A percentile compares a stretch with the other conserved stretches of the same genome.
Evolutionary conservation across 306 rosid species (phyloP).

Genomic region (Inga leiocalycina): DNA sequence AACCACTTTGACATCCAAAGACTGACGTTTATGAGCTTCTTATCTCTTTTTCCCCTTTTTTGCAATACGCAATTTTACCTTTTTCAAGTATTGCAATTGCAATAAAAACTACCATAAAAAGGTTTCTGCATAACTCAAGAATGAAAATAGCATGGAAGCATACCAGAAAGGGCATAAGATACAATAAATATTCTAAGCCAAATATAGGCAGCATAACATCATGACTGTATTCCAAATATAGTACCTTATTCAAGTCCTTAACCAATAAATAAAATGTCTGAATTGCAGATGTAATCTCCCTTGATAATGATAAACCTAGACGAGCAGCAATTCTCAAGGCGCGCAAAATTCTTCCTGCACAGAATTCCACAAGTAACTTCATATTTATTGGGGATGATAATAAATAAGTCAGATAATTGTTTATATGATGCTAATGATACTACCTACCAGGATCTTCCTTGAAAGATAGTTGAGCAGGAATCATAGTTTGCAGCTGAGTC

Average conservation of each 20-base stretch:
- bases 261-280: not conserved
- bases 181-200: not conserved
- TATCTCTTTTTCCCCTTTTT: not conserved
- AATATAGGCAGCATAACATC: not conserved
- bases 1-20: constrained; percentile 37
- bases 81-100: constrained; percentile 24
- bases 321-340: constrained; percentile 98
- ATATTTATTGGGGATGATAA: constrained; percentile 32
- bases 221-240: not conserved
- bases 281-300: constrained; percentile 32
- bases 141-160: constrained; percentile 2
- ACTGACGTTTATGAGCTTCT: not conserved
- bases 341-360: constrained; percentile 87
- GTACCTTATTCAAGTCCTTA: constrained; percentile 29
- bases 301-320: constrained; percentile 76
- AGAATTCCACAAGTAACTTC: constrained; percentile 33
- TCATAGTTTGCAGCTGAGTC: constrained; percentile 52
- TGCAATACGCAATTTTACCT: not conserved
- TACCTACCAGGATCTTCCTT: constrained; percentile 88
- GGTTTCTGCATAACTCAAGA: not conserved
- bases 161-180: not conserved
- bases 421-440: constrained; percentile 36
- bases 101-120: constrained; percentile 1
- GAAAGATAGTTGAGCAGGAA: constrained; percentile 81
- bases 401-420: constrained; percentile 28